A percentile compares a stretch with the other conserved stretches of the same genome.
phyloP scores from a whole-genome alignment of 2,329 filamentous ascomycete genomes.

The Cercospora sojina region DNA sequence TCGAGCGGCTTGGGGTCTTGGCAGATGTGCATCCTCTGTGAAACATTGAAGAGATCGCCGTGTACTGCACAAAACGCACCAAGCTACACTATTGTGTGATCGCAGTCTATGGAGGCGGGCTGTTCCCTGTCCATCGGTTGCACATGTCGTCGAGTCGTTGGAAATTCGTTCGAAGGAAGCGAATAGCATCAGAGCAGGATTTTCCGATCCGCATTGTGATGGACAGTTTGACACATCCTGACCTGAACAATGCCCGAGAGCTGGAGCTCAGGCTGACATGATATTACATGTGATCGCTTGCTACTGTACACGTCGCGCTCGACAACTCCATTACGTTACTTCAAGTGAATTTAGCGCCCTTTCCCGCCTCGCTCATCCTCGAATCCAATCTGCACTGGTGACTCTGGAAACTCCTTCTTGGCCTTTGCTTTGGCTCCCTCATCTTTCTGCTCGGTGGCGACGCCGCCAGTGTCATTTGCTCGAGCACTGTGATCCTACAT shows the following conservation, averaged over 20 bases:
- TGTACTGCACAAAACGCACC: background rate
- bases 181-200: background rate
- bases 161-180: background rate
- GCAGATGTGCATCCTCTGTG: background rate
- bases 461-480: conserved; percentile 40
- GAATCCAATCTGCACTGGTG: conserved; percentile 50
- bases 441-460: conserved; percentile 41
- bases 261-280: background rate
- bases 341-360: conserved; percentile 33
- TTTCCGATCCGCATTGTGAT: background rate
- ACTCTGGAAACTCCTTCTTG: conserved; percentile 50
- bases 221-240: background rate
- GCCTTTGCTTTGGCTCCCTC: conserved; percentile 41
- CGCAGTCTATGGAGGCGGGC: background rate
- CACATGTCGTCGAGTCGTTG: background rate
- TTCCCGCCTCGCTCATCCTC: conserved; percentile 52
- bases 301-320: background rate
- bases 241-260: background rate
- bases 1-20: background rate
- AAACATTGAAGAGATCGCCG: background rate
- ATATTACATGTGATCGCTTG: background rate
- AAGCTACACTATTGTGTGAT: background rate
- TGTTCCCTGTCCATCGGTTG: background rate
- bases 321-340: background rate
- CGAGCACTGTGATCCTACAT: conserved; percentile 28